These are phyloP conservation scores for Zygoascus biomembranicola DNA, from an alignment of 805 yeast genomes.

Conservation along the genomic window DNA sequence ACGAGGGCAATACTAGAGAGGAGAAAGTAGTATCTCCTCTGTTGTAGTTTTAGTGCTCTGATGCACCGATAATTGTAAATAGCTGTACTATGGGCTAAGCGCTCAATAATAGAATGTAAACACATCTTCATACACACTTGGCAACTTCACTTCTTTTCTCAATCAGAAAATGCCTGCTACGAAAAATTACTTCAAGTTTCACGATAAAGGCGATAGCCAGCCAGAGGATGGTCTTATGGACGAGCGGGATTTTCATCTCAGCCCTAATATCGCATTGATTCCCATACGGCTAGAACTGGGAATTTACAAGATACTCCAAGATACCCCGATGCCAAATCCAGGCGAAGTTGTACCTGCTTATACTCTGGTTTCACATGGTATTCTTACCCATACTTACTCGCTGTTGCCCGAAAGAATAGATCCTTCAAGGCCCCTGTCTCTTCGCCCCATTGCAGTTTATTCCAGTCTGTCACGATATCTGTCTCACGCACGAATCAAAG, in stretches of 20 bases:
- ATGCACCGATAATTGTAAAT: neutral
- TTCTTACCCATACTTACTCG: slow-evolving; percentile 21
- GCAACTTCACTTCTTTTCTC: neutral
- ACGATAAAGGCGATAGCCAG: neutral
- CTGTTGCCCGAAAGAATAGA: slow-evolving; percentile 13
- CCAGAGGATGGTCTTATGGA: neutral
- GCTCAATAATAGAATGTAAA: neutral
- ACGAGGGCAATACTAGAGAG: slow-evolving; percentile 80
- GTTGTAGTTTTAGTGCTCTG: neutral
- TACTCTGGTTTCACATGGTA: slow-evolving; percentile 20
- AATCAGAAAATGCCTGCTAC: neutral
- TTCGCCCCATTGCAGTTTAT: slow-evolving; percentile 20
- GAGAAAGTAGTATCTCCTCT: slow-evolving; percentile 40
- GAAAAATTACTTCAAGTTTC: neutral
- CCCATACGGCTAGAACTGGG: slow-evolving; percentile 14
- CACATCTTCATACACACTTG: too few species aligned
- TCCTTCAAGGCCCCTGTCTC: slow-evolving; percentile 1
- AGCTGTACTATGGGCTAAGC: neutral
- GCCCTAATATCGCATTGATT: slow-evolving; percentile 9
- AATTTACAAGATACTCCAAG: slow-evolving; percentile 16
- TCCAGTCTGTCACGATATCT: slow-evolving; percentile 14
- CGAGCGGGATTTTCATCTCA: neutral
- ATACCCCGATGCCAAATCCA: neutral
- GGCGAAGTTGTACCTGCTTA: slow-evolving; percentile 10
- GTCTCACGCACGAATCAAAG: slow-evolving; percentile 16